Evolutionary conservation across 768 basidiomycete species (phyloP), one percentile per base, ranked within the genome.

Genomic region (Agaricus bisporus): DNA sequence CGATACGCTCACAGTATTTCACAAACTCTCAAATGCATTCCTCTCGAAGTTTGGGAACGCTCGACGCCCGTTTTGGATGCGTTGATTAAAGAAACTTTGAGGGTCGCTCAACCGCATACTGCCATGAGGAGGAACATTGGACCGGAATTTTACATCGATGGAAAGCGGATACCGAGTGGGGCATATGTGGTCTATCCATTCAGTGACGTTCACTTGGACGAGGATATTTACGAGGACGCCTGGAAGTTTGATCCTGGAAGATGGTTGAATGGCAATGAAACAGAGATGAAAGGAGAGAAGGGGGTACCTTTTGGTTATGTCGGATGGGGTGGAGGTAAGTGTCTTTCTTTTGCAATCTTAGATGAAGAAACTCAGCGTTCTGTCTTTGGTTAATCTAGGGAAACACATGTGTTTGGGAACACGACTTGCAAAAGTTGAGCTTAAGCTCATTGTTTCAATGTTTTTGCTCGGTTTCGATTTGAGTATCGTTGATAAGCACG

Each of bases 41-140:
- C 88, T 1, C 73, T 90, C 17, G 74, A 81, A 59, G 76, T 76
- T 10, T 90, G 87, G 87, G 88, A 90, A 66, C 63, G 71, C 1
- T 73, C 81, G 56, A 86, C 81, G 26, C 87, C 88, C 15, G 73
- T 85, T 52, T 74, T 89, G 32, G 88, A 90, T 64, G 75, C 81
- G 44, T 73, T 89, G 61, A 83, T 90, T 61, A 79, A 79, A 59
- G 88, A 91, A 69, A 88, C 88, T 35, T 80, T 87, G 20, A 83
- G 88, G 37, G 70, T 90, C 44, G 86, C 87, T 9, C 85, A 89
- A 72, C 86, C 88, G 41, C 86, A 89, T 67, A 80, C 80, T 1
- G 88, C 88, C 54, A 88, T 89, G 86, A 79, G 88, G 64, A 79
- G 84, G 56, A 89, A 90, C 65, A 69, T 88, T 54, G 88, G 87